Evolutionary conservation across 305 asterid species (phyloP), one percentile per base, ranked within the genome.

Genomic region (Salvia sclarea): DNA sequence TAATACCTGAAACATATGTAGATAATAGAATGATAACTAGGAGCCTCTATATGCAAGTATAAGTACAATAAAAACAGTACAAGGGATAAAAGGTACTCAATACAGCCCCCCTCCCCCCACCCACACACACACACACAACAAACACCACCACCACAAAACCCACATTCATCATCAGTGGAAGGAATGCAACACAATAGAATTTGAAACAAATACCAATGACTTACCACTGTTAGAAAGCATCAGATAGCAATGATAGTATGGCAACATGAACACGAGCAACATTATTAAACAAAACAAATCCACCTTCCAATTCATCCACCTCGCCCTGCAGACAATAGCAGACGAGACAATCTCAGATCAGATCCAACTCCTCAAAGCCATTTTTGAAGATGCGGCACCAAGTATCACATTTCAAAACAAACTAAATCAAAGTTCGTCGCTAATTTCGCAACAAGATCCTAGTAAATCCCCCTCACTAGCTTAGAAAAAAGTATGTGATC

Each of bases 221-320:
- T 80, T 71, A 92, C 97, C 98, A 52, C 82, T 83, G 76, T 87
- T 85, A 72, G 86, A 79, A 63, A 94, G 96, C 92, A 94, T 85
- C 78, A 91, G 77, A 79, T 86, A 91, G 76, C 98, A 94, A 77
- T 94, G 98, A 77, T 94, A 94, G 80, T 94, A 94, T 8, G 98
- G 97, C 70, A 94, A 78, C 96, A 94, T 82, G 86, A 94, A 94
- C 71, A 91, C 97, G 55, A 94, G 88, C 66, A 94, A 76, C 86
- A 86, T 57, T 71, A 94, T 94, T 79, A 94, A 79, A 79, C 96
- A 91, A 82, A 88, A 89, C 80, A 94, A 80, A 81, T 94, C 99
- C 86, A 91, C 83, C 95, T 91, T 94, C 99, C 99, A 94, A 72
- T 91, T 94, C 79, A 87, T 72, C 99, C 99, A 91, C 79, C 99